Evolutionary conservation across 495 filamentous ascomycete genomes (phyloP).

Genomic region (Penicillium turbatum): DNA sequence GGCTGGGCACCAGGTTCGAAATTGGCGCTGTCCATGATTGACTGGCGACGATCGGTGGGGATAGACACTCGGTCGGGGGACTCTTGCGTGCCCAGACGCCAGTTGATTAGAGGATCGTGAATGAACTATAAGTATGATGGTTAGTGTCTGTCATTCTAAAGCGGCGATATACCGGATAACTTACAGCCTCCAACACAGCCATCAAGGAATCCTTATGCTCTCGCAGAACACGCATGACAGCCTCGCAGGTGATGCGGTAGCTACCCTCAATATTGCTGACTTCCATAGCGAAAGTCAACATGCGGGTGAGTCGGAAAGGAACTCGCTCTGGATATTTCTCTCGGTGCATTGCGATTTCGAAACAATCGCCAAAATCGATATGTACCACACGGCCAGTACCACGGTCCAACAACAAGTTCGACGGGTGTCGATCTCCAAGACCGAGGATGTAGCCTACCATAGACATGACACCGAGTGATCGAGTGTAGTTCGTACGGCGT

Average conservation of each 20-base stretch:
- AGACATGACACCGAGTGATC: constrained; percentile 97
- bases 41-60: constrained; percentile 71
- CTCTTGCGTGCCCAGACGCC: constrained; percentile 85
- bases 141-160: constrained; percentile 14
- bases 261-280: constrained; percentile 98
- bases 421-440: constrained; percentile 92
- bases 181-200: constrained; percentile 95
- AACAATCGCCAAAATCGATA: constrained; percentile 98
- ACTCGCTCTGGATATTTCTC: constrained; percentile 98
- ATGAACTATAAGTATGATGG: constrained; percentile 66
- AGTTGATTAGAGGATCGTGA: constrained; percentile 95
- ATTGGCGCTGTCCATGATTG: constrained; percentile 65
- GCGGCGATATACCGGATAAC: constrained; percentile 30
- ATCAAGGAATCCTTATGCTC: constrained; percentile 98
- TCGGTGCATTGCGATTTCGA: constrained; percentile 98
- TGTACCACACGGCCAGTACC: constrained; percentile 95
- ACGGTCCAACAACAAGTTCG: constrained; percentile 93
- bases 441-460: constrained; percentile 99
- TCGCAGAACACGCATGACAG: constrained; percentile 93
- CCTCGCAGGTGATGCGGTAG: constrained; percentile 95
- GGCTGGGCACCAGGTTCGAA: constrained; percentile 43
- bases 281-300: constrained; percentile 99
- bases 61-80: constrained; percentile 76
- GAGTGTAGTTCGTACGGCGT: constrained; percentile 93
- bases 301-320: constrained; percentile 93